Conservation (phyloP, 306 rosid genomes). For the Dicorynia guianensis region DNA sequence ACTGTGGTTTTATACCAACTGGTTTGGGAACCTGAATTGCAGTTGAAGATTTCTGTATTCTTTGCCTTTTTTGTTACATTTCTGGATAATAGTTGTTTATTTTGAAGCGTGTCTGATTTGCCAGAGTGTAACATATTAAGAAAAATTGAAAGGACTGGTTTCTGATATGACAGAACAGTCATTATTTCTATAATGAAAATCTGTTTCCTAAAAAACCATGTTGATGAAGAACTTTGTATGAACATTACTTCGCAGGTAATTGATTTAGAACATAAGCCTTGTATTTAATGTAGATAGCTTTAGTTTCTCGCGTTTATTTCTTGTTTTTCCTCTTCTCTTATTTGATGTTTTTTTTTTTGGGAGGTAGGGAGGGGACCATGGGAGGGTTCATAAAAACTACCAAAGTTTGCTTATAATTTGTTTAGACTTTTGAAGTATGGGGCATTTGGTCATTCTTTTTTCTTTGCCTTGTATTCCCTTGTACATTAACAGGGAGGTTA, state of each 20-base stretch:
- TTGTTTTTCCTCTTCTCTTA: background rate
- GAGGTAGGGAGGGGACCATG: too few species aligned
- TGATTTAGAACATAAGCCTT: background rate
- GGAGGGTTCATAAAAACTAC: background rate
- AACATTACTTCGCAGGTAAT: too few species aligned
- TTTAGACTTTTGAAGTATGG: too few species aligned
- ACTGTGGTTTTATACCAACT: slow-evolving; percentile 23
- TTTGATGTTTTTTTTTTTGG: too few species aligned
- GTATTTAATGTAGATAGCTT: background rate
- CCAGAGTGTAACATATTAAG: background rate
- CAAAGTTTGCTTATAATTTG: too few species aligned
- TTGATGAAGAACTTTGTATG: background rate
- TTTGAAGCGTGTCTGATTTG: background rate
- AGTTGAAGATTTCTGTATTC: background rate
- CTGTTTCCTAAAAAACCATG: background rate
- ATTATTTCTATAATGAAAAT: too few species aligned
- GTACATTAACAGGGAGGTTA: too few species aligned
- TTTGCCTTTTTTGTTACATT: slow-evolving; percentile 20
- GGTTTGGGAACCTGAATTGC: slow-evolving; percentile 4
- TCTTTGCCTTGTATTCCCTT: too few species aligned
- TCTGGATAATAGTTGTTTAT: background rate
- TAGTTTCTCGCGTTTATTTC: too few species aligned
- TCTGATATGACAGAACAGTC: too few species aligned
- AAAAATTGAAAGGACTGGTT: background rate
- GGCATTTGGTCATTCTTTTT: too few species aligned